Evolutionary conservation across 169 alveolate genomes (phyloP).

Genomic region (Plasmodium yoelii): DNA sequence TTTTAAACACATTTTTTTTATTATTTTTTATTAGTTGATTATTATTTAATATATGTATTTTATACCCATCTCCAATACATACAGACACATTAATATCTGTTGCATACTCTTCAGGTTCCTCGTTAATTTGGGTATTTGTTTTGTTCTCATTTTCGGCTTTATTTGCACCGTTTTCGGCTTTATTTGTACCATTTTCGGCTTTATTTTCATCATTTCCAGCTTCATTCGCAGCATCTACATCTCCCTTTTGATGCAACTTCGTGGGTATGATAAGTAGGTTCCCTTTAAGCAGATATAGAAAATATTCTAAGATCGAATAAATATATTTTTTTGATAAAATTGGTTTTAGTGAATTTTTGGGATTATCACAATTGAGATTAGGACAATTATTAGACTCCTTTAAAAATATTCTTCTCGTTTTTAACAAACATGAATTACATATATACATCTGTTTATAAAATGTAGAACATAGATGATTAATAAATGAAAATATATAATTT

Average conservation of each 20-base stretch:
- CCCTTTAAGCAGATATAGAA: constrained; percentile 32
- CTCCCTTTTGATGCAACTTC: neutral
- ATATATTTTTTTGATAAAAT: constrained; percentile 47
- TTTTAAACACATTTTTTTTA: constrained; percentile 8
- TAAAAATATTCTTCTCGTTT: constrained; percentile 78
- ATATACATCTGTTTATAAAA: constrained; percentile 66
- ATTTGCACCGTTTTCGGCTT: too few relatives aligned
- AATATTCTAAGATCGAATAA: constrained; percentile 35
- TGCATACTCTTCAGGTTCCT: constrained; percentile 7
- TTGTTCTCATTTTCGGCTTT: neutral
- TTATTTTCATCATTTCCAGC: neutral
- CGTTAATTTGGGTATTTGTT: neutral
- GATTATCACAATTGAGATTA: constrained; percentile 71
- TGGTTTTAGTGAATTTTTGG: constrained; percentile 44
- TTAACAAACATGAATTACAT: constrained; percentile 32
- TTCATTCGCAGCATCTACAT: neutral
- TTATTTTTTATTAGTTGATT: neutral
- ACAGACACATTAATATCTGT: constrained; percentile 27
- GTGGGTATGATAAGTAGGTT: constrained; percentile 31
- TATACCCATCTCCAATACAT: constrained; percentile 26
- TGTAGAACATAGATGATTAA: constrained; percentile 40
- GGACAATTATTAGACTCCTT: constrained; percentile 78
- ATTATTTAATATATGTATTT: constrained; percentile 21
- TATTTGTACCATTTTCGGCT: too few relatives aligned
- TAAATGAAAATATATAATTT: constrained; percentile 56